These are phyloP conservation scores for Graphium sp. DNA, from an alignment of 2,329 filamentous ascomycete species.

Conservation along the genomic window DNA sequence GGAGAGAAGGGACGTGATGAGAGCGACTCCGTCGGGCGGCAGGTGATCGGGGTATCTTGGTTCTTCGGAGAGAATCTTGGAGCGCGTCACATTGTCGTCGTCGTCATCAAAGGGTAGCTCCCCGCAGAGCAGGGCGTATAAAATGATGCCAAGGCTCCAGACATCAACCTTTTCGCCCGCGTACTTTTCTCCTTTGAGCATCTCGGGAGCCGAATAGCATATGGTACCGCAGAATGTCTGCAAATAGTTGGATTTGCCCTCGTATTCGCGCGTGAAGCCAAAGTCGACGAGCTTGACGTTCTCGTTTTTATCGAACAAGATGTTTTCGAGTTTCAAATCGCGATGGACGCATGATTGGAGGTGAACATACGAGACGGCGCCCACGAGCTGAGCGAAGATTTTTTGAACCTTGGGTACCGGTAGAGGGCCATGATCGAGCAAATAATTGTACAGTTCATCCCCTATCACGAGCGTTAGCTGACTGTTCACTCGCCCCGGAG, in stretches of 20 bases:
- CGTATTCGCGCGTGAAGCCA: constrained; percentile 94
- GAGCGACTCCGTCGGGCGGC: constrained; percentile 56
- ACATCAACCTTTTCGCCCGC: constrained; percentile 96
- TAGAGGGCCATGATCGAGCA: constrained; percentile 73
- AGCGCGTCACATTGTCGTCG: constrained; percentile 74
- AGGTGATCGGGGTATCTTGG: constrained; percentile 72
- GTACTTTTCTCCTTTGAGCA: constrained; percentile 97
- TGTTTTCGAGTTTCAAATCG: constrained; percentile 85
- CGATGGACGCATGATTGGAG: constrained; percentile 90
- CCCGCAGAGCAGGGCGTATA: constrained; percentile 67
- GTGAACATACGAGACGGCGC: constrained; percentile 90
- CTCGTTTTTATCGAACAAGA: constrained; percentile 87
- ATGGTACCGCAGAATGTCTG: constrained; percentile 97
- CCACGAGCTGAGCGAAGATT: constrained; percentile 90
- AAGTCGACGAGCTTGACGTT: constrained; percentile 98
- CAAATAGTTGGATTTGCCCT: constrained; percentile 82
- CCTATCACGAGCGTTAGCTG: constrained; percentile 29
- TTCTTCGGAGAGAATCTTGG: constrained; percentile 70
- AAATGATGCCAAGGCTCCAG: constrained; percentile 76
- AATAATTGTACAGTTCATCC: constrained; percentile 93
- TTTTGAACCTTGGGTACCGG: constrained; percentile 78
- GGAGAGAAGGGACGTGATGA: constrained; percentile 69
- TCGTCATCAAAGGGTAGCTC: constrained; percentile 95
- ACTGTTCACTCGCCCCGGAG: too few species aligned
- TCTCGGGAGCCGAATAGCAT: constrained; percentile 94